Conservation (phyloP, 441 rosid genomes). For the Erysimum cheiri region DNA sequence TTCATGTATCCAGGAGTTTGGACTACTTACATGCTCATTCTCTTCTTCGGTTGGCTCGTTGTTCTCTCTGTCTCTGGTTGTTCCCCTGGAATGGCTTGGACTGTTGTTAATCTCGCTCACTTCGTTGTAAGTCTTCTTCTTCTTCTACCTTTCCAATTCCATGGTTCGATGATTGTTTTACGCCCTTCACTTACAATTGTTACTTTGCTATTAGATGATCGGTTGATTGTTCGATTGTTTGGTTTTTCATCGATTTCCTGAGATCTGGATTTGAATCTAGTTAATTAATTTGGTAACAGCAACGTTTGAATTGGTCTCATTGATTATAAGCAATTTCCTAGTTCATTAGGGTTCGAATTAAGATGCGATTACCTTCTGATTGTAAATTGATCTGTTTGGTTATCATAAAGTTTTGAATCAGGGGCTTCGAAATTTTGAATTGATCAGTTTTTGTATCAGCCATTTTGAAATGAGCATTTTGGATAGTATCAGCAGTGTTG, state of each 20-base stretch:
- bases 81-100: slow-evolving; percentile 94
- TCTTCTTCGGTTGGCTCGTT: slow-evolving; percentile 80
- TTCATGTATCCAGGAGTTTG: slow-evolving; percentile 94
- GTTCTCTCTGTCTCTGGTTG: slow-evolving; percentile 77
- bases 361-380: neutral
- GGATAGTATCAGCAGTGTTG: neutral
- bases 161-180: neutral
- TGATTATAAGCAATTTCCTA: neutral
- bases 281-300: neutral
- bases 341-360: neutral
- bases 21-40: slow-evolving; percentile 76
- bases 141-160: neutral
- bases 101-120: slow-evolving; percentile 82
- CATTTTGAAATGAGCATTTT: slow-evolving; percentile 1
- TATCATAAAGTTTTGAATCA: neutral
- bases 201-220: neutral
- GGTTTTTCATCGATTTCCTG: neutral
- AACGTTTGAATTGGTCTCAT: neutral
- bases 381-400: slow-evolving; percentile 13
- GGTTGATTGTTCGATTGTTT: slow-evolving; percentile 1
- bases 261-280: slow-evolving; percentile 31
- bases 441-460: slow-evolving; percentile 6
- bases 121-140: slow-evolving; percentile 58
- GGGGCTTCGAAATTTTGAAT: neutral
- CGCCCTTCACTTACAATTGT: neutral